phyloP scores from a whole-genome alignment of 2,329 filamentous ascomycete genomes.

The Talaromyces sp. region DNA sequence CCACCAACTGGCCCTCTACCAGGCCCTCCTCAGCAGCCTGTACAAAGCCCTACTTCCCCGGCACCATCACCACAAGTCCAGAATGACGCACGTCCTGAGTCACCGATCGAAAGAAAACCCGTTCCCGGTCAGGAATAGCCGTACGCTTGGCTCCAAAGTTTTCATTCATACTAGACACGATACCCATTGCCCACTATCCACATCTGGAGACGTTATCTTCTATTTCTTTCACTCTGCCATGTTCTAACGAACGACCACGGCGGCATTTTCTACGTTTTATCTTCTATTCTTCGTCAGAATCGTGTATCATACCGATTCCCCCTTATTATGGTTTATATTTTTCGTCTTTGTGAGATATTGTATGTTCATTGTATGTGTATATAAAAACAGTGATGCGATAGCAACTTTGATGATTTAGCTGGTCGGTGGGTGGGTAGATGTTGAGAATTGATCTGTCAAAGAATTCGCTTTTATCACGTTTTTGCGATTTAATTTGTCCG shows the following conservation, averaged over 20 bases:
- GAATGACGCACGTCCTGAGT: conserved; percentile 33
- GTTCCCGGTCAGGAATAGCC: conserved; percentile 51
- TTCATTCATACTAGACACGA: conserved; percentile 3
- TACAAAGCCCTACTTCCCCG: conserved; percentile 26
- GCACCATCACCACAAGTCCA: conserved; percentile 43
- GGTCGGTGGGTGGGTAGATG: neutral
- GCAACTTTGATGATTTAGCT: conserved; percentile 6
- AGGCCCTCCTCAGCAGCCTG: conserved; percentile 19
- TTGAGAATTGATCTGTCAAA: neutral
- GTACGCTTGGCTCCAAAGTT: conserved; percentile 3
- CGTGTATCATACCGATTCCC: neutral
- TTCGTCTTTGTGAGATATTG: conserved; percentile 3
- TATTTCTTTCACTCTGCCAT: neutral
- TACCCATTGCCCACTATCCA: conserved; percentile 6
- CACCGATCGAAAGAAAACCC: conserved; percentile 54
- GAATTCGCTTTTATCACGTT: neutral
- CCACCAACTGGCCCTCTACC: conserved; percentile 18
- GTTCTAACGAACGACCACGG: neutral
- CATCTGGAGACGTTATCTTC: neutral
- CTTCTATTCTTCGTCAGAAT: neutral
- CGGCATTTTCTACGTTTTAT: neutral
- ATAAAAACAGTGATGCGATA: conserved; percentile 4
- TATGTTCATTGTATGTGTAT: conserved; percentile 5
- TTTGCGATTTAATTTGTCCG: neutral
- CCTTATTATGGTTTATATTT: neutral